phyloP scores from a whole-genome alignment of 1,284 basidiomycete species.

The Pisolithus thermaeus region DNA sequence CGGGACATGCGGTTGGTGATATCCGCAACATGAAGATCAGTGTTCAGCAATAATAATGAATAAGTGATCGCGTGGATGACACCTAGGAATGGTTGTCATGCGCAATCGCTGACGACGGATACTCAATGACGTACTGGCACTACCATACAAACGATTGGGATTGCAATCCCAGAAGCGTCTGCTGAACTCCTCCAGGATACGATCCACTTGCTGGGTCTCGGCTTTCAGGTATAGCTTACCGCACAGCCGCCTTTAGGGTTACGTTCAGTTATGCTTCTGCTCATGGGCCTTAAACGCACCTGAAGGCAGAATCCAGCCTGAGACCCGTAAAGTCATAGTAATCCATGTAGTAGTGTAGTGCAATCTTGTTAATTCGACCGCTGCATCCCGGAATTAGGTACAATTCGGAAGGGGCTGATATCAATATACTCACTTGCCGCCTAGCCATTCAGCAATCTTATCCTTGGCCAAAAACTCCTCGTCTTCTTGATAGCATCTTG shows the following conservation, averaged over 20 bases:
- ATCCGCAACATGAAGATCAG: constrained; percentile 95
- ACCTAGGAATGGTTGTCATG: constrained; percentile 38
- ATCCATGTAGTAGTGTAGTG: constrained; percentile 79
- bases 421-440: constrained; percentile 65
- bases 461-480: constrained; percentile 81
- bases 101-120: constrained; percentile 6
- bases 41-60: constrained; percentile 92
- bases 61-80: constrained; percentile 92
- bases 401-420: neutral
- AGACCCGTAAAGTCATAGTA: constrained; percentile 84
- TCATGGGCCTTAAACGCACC: constrained; percentile 40
- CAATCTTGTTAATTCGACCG: constrained; percentile 67
- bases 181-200: constrained; percentile 90
- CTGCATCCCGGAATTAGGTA: constrained; percentile 36
- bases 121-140: constrained; percentile 55
- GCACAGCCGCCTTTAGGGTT: constrained; percentile 64
- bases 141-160: constrained; percentile 72
- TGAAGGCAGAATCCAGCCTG: constrained; percentile 86
- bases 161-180: constrained; percentile 90
- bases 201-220: constrained; percentile 97
- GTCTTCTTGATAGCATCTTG: constrained; percentile 84
- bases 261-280: neutral
- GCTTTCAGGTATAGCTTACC: constrained; percentile 90
- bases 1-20: constrained; percentile 86
- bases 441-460: constrained; percentile 95